These are phyloP conservation scores for Tolypocladium ophioglossoides DNA, from an alignment of 2,329 filamentous ascomycete species.

Conservation along the genomic window DNA sequence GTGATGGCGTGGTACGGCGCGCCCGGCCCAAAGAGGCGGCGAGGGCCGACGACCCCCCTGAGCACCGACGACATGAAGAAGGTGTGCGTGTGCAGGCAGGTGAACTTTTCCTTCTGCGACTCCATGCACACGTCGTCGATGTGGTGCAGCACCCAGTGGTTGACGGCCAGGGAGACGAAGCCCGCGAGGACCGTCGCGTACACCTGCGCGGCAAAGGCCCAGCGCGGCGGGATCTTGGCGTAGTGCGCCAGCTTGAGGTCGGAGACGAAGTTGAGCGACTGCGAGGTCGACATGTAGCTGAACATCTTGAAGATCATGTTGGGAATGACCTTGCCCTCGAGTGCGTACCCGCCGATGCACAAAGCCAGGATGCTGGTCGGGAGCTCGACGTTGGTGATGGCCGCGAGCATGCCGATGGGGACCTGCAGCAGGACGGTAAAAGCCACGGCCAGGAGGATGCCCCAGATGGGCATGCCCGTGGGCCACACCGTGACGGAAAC, in stretches of 20 bases:
- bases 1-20: conserved; percentile 9
- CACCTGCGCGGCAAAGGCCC: conserved; percentile 43
- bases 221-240: conserved; percentile 45
- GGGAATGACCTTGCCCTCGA: conserved; percentile 52
- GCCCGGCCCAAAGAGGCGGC: conserved; percentile 41
- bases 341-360: conserved; percentile 55
- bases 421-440: conserved; percentile 42
- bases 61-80: conserved; percentile 55
- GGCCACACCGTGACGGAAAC: conserved; percentile 32
- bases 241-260: conserved; percentile 56
- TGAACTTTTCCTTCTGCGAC: conserved; percentile 39
- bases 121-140: conserved; percentile 48
- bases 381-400: conserved; percentile 44
- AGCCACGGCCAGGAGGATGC: conserved; percentile 36
- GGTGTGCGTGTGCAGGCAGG: conserved; percentile 33
- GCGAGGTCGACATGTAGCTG: conserved; percentile 50
- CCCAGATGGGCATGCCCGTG: conserved; percentile 40
- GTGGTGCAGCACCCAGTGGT: conserved; percentile 46
- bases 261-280: conserved; percentile 47
- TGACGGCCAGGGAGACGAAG: conserved; percentile 45
- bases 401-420: conserved; percentile 44
- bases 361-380: conserved; percentile 56
- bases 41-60: conserved; percentile 58
- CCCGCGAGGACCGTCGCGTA: conserved; percentile 42
- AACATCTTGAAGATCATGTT: conserved; percentile 67